Percentiles rank a stretch among this genome's conserved stretches.
Evolutionary conservation across 1,284 basidiomycete species (phyloP).

Genomic region (Fomitopsis betulina): DNA sequence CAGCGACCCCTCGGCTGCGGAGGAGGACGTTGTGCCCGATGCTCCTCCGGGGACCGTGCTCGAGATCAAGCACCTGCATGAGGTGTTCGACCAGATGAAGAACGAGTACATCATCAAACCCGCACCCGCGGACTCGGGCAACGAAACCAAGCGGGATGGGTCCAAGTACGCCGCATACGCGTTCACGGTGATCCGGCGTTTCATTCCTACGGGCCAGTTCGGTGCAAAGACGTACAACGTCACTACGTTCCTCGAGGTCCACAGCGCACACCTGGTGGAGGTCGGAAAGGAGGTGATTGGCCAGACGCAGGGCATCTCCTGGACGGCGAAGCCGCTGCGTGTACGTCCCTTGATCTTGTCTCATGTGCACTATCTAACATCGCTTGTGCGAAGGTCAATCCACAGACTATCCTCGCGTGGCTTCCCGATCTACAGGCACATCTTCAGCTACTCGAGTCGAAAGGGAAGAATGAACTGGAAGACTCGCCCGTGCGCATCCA

Average conservation of each 20-base stretch:
- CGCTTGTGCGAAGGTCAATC: slow-evolving; percentile 39
- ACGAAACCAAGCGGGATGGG: slow-evolving; percentile 14
- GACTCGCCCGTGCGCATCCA: slow-evolving; percentile 24
- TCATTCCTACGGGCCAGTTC: slow-evolving; percentile 20
- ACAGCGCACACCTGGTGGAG: slow-evolving; percentile 49
- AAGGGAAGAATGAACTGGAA: slow-evolving; percentile 31
- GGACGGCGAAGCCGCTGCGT: slow-evolving; percentile 51
- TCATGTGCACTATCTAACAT: neutral
- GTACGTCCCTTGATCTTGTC: slow-evolving; percentile 24
- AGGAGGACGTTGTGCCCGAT: slow-evolving; percentile 19
- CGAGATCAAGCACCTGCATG: slow-evolving; percentile 25
- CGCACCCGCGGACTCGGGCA: slow-evolving; percentile 15
- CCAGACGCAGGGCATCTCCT: slow-evolving; percentile 51
- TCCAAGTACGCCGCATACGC: slow-evolving; percentile 26
- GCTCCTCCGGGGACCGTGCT: slow-evolving; percentile 23
- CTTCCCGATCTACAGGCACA: slow-evolving; percentile 41
- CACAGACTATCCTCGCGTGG: slow-evolving; percentile 50
- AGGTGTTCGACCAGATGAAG: slow-evolving; percentile 23
- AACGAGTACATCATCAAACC: slow-evolving; percentile 23
- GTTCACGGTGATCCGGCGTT: slow-evolving; percentile 26
- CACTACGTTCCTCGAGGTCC: slow-evolving; percentile 38
- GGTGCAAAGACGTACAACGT: slow-evolving; percentile 22
- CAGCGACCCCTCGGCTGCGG: neutral
- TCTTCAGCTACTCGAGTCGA: slow-evolving; percentile 31
- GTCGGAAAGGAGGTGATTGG: slow-evolving; percentile 51